Evolutionary conservation across 1,139 yeast species (phyloP).

Genomic region (Meyerozyma carpophila): DNA sequence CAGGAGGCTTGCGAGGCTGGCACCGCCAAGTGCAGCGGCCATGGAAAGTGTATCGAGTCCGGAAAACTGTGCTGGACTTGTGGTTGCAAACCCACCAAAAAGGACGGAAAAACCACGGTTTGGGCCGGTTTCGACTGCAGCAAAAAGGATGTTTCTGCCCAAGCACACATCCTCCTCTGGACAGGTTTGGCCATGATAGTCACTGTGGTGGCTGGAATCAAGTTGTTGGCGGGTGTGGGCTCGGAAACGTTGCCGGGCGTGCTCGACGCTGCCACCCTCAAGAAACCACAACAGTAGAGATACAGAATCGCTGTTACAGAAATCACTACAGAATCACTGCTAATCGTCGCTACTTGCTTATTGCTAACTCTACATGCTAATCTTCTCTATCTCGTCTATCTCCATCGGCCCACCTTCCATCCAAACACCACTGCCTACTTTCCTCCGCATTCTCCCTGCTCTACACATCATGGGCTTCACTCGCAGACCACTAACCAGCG

Average conservation of each 20-base stretch:
- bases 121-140: constrained; percentile 69
- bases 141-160: constrained; percentile 59
- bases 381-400: not conserved
- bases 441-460: not conserved
- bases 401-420: not conserved
- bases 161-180: constrained; percentile 67
- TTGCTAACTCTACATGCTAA: not conserved
- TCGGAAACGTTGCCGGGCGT: constrained; percentile 64
- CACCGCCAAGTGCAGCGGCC: constrained; percentile 56
- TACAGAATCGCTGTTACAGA: too few relatives aligned
- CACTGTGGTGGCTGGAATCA: constrained; percentile 48
- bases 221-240: constrained; percentile 50
- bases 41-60: constrained; percentile 51
- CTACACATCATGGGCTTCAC: not conserved
- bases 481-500: constrained; percentile 21
- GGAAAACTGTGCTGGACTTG: constrained; percentile 49
- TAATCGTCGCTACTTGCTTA: not conserved
- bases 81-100: constrained; percentile 48
- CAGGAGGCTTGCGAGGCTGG: constrained; percentile 48
- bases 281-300: constrained; percentile 21
- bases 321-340: not conserved
- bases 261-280: constrained; percentile 51
- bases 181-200: constrained; percentile 44
- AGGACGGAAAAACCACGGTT: constrained; percentile 45
- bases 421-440: not conserved